phyloP scores from a whole-genome alignment of 1,139 yeast species.

The Blastobotrys persicus region DNA sequence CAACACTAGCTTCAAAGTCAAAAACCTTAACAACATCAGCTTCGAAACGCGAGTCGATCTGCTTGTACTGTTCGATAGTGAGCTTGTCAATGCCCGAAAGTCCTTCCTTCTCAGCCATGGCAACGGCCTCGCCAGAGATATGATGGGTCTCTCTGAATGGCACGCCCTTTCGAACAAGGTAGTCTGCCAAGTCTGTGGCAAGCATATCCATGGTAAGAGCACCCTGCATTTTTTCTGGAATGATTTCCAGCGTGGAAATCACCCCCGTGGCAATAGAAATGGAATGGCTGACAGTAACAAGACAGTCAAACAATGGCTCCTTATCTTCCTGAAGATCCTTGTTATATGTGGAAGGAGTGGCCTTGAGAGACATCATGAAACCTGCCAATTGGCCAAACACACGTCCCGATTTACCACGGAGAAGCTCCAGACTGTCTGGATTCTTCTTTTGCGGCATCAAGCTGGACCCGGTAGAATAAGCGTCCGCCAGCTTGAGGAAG shows the following conservation, averaged over 20 bases:
- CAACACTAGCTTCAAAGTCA: conserved; percentile 90
- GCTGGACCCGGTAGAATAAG: conserved; percentile 97
- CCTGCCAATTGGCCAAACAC: conserved; percentile 95
- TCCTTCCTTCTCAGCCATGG: conserved; percentile 74
- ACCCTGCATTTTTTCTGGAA: conserved; percentile 70
- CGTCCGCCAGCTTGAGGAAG: conserved; percentile 88
- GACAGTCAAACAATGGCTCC: conserved; percentile 91
- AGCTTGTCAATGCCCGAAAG: conserved; percentile 79
- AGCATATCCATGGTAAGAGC: conserved; percentile 98
- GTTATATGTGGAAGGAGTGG: conserved; percentile 95
- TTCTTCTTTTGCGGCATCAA: conserved; percentile 99
- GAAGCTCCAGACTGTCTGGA: conserved; percentile 90
- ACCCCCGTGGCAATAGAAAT: conserved; percentile 95
- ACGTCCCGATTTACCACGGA: conserved; percentile 96
- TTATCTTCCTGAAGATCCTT: conserved; percentile 99
- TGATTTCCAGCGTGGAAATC: conserved; percentile 74
- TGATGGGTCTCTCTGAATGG: conserved; percentile 99
- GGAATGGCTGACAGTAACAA: conserved; percentile 90
- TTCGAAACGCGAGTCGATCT: conserved; percentile 75
- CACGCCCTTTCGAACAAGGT: conserved; percentile 94
- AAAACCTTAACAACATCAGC: conserved; percentile 80
- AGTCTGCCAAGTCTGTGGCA: conserved; percentile 97
- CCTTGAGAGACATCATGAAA: conserved; percentile 91
- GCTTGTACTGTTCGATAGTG: conserved; percentile 69
- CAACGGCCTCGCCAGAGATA: conserved; percentile 95